Conservation (phyloP, 352 stramenopile species). For the Sclerospora graminicola region DNA sequence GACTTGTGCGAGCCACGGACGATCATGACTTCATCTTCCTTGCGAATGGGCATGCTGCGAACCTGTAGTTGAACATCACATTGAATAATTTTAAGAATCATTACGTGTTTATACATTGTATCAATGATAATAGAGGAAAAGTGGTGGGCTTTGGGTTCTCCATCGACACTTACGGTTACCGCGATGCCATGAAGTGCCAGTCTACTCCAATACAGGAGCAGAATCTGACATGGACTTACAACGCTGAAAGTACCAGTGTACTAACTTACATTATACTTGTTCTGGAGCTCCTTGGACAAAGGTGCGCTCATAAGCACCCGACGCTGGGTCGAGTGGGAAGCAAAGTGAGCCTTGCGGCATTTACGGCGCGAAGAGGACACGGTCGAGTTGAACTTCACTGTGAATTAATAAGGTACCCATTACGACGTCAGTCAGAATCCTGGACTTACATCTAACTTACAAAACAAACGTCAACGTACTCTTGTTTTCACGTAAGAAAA, state of each 20-base stretch:
- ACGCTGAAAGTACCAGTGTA: constrained; percentile 78
- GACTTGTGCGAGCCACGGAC: constrained; percentile 96
- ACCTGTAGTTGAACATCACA: constrained; percentile 43
- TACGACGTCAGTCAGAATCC: background rate
- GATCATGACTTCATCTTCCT: constrained; percentile 99
- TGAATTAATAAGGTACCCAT: constrained; percentile 3
- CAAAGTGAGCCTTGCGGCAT: constrained; percentile 99
- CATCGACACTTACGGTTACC: constrained; percentile 71
- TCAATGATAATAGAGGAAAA: too few relatives aligned
- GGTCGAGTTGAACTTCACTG: constrained; percentile 92
- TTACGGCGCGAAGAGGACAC: constrained; percentile 95
- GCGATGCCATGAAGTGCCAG: constrained; percentile 88
- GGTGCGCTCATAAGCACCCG: constrained; percentile 96
- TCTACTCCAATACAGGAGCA: background rate
- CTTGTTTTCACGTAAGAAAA: constrained; percentile 83
- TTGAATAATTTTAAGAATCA: background rate
- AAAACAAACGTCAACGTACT: constrained; percentile 34
- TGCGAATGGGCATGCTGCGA: constrained; percentile 96
- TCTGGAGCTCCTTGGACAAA: constrained; percentile 98
- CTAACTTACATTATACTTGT: constrained; percentile 98
- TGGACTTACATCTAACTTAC: background rate
- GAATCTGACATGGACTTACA: constrained; percentile 84
- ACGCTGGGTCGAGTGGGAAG: constrained; percentile 92
- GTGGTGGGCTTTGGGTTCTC: constrained; percentile 4
- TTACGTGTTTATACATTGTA: background rate